Conservation (phyloP, 2,329 filamentous ascomycete species). For the Aspergillus clavatus region DNA sequence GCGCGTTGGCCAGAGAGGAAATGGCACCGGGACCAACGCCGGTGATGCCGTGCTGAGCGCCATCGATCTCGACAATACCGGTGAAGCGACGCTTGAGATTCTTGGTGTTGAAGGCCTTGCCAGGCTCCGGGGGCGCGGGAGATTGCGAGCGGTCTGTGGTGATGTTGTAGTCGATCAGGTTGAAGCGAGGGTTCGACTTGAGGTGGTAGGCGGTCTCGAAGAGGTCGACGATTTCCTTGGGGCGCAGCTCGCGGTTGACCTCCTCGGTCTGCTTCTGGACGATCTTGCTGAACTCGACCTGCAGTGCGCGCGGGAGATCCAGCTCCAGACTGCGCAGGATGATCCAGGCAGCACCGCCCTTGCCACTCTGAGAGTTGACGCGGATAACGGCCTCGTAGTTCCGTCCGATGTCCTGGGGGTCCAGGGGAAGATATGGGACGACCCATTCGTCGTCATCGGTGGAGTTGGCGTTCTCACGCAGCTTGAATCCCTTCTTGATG, state of each 20-base stretch:
- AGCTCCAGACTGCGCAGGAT: conserved; percentile 84
- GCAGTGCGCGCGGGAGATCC: conserved; percentile 85
- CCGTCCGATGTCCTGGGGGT: conserved; percentile 87
- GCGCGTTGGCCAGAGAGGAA: conserved; percentile 77
- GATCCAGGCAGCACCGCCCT: conserved; percentile 92
- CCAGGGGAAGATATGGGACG: conserved; percentile 86
- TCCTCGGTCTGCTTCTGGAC: conserved; percentile 78
- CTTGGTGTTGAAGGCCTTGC: conserved; percentile 70
- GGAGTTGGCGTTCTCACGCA: conserved; percentile 58
- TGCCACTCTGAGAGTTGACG: conserved; percentile 94
- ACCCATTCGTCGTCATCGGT: conserved; percentile 68
- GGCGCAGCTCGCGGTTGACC: conserved; percentile 76
- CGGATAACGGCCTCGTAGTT: conserved; percentile 98
- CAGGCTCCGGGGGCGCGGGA: conserved; percentile 61
- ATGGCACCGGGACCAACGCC: conserved; percentile 88
- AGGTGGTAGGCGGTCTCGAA: conserved; percentile 88
- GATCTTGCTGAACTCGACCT: conserved; percentile 83
- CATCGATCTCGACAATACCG: conserved; percentile 78
- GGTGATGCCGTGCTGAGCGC: conserved; percentile 68
- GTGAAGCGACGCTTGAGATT: conserved; percentile 78
- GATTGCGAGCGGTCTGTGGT: conserved; percentile 73
- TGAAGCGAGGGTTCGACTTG: conserved; percentile 76
- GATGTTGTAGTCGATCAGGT: conserved; percentile 87
- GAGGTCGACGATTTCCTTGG: conserved; percentile 77
- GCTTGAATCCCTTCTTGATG: conserved; percentile 79